Conservation (phyloP, 2,329 filamentous ascomycete genomes). For the Elsinoe perseae region DNA sequence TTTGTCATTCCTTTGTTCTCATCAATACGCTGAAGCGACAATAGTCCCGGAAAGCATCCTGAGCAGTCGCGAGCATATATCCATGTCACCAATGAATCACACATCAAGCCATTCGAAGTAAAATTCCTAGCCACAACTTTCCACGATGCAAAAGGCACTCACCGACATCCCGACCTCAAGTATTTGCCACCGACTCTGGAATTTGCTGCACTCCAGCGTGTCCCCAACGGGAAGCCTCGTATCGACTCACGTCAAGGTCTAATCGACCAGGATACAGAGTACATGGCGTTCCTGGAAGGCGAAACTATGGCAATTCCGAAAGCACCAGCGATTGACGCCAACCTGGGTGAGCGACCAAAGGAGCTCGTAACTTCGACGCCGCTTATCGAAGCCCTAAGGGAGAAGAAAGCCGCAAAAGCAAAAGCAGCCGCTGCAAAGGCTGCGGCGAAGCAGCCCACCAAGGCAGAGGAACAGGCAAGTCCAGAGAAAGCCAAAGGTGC, state of each 20-base stretch:
- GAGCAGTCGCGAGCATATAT: conserved; percentile 73
- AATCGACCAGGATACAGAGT: conserved; percentile 93
- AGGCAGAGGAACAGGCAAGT: conserved; percentile 32
- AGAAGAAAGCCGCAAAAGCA: conserved; percentile 76
- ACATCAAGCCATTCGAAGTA: conserved; percentile 61
- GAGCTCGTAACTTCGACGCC: conserved; percentile 69
- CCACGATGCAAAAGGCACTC: conserved; percentile 73
- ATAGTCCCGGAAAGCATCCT: conserved; percentile 75
- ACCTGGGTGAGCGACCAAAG: conserved; percentile 38
- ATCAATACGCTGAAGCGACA: conserved; percentile 7
- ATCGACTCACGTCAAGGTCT: conserved; percentile 82
- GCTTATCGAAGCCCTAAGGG: conserved; percentile 78
- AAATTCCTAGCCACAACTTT: conserved; percentile 62
- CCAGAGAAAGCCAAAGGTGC: conserved; percentile 30
- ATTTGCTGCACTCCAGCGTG: conserved; percentile 74
- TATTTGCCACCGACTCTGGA: conserved; percentile 68
- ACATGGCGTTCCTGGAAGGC: conserved; percentile 83
- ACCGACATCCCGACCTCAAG: conserved; percentile 62
- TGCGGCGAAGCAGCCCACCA: conserved; percentile 35
- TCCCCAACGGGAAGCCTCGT: conserved; percentile 65
- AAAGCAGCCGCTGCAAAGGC: conserved; percentile 54
- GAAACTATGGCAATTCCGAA: conserved; percentile 67
- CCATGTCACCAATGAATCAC: conserved; percentile 64
- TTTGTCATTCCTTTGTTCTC: conserved; percentile 4
- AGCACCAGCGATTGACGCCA: conserved; percentile 42